These are phyloP conservation scores for Dactylella cylindrospora DNA, from an alignment of 2,329 filamentous ascomycete species.

Conservation along the genomic window DNA sequence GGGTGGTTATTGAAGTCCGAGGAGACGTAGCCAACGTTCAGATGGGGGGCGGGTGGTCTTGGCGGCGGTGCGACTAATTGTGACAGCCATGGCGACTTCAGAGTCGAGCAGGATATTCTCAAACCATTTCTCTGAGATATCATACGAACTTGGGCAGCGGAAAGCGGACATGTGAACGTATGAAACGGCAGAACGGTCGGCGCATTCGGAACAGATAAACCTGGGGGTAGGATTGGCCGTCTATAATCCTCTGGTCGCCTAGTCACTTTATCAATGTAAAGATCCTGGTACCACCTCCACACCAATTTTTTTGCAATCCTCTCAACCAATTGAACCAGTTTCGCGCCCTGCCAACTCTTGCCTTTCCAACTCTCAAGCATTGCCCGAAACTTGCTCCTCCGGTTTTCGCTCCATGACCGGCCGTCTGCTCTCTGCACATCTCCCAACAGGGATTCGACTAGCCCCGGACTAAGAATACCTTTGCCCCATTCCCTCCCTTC, in stretches of 20 bases:
- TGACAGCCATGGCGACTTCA: slow-evolving; percentile 84
- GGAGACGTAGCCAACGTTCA: slow-evolving; percentile 95
- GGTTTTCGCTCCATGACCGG: slow-evolving; percentile 51
- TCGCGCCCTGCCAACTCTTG: slow-evolving; percentile 82
- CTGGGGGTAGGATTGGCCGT: slow-evolving; percentile 71
- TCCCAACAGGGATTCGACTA: slow-evolving; percentile 58
- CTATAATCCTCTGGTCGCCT: slow-evolving; percentile 64
- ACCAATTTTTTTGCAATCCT: slow-evolving; percentile 74
- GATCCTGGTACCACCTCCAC: slow-evolving; percentile 86
- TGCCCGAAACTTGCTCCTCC: slow-evolving; percentile 50
- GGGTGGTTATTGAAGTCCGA: slow-evolving; percentile 99
- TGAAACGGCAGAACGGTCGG: slow-evolving; percentile 96
- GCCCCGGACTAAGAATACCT: slow-evolving; percentile 64
- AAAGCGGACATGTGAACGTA: slow-evolving; percentile 92
- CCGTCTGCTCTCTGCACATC: slow-evolving; percentile 55
- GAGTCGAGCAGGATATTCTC: slow-evolving; percentile 85
- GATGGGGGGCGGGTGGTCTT: slow-evolving; percentile 72
- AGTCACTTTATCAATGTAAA: slow-evolving; percentile 65
- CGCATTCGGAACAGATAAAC: slow-evolving; percentile 76
- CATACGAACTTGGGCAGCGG: slow-evolving; percentile 83
- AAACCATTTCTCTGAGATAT: slow-evolving; percentile 95
- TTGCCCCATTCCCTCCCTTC: slow-evolving; percentile 86
- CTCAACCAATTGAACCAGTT: slow-evolving; percentile 79
- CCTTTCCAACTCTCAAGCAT: slow-evolving; percentile 65
- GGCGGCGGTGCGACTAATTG: slow-evolving; percentile 80